Conservation (phyloP, 345 rosid species). For the Aquilaria sinensis region DNA sequence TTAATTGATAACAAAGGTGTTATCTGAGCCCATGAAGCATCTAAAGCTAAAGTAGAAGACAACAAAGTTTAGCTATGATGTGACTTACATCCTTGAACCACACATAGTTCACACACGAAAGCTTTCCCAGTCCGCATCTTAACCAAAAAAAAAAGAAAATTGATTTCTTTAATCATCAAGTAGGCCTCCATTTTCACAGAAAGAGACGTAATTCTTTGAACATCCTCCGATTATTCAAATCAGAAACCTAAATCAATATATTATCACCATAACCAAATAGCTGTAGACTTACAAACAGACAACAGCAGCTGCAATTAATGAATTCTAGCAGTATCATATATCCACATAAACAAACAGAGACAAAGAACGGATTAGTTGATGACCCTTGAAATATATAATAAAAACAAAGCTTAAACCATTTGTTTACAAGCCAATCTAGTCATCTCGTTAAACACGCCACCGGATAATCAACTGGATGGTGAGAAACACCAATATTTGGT, state of each 20-base stretch:
- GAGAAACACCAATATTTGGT: slow-evolving; percentile 3
- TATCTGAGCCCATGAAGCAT: slow-evolving; percentile 7
- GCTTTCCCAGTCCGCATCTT: slow-evolving; percentile 19
- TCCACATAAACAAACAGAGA: slow-evolving; percentile 1
- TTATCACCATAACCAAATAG: slow-evolving; percentile 18
- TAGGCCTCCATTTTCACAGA: slow-evolving; percentile 25
- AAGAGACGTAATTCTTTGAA: slow-evolving; percentile 16
- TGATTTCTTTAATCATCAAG: slow-evolving; percentile 36
- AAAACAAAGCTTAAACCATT: neutral
- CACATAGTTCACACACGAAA: slow-evolving; percentile 12
- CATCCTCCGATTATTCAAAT: slow-evolving; percentile 18
- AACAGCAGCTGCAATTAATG: slow-evolving; percentile 36
- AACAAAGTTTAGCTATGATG: slow-evolving; percentile 1
- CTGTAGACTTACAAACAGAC: slow-evolving; percentile 29
- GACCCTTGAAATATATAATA: slow-evolving; percentile 1
- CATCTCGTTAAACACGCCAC: slow-evolving; percentile 13
- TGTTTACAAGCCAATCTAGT: neutral
- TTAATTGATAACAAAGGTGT: too few relatives aligned
- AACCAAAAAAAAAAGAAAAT: slow-evolving; percentile 14
- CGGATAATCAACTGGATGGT: slow-evolving; percentile 6
- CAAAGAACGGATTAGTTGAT: slow-evolving; percentile 4
- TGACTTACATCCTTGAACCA: slow-evolving; percentile 5
- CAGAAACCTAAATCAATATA: slow-evolving; percentile 15
- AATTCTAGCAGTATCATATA: slow-evolving; percentile 18
- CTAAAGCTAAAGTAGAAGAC: slow-evolving; percentile 13